Evolutionary conservation across 257 asterid species (phyloP).

Genomic region (Perilla frutescens): DNA sequence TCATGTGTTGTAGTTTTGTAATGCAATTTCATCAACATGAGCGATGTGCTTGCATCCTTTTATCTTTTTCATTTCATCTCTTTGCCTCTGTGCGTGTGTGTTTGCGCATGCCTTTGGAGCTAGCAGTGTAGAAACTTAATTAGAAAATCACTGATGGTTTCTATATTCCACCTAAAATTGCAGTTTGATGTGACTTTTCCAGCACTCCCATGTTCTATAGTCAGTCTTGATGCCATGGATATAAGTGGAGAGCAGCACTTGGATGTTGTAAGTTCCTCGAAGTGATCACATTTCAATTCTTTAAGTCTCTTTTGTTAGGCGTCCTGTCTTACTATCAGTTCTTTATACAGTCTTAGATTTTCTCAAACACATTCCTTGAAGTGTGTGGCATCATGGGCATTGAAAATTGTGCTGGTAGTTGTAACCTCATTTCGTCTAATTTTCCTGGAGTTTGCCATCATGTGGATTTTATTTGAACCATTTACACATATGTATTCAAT

Average conservation of each 20-base stretch:
- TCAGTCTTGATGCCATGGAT: constrained; percentile 99
- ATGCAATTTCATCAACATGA: neutral
- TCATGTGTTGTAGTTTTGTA: neutral
- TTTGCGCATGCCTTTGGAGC: neutral
- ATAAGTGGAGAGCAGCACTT: constrained; percentile 99
- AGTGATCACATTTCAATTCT: constrained; percentile 25
- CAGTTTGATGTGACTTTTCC: constrained; percentile 99
- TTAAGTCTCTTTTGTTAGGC: constrained; percentile 11
- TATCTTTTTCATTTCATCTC: neutral
- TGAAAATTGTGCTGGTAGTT: neutral
- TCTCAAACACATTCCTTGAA: constrained; percentile 16
- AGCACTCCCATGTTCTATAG: constrained; percentile 89
- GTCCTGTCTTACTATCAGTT: constrained; percentile 17
- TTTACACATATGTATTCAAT: constrained; percentile 8
- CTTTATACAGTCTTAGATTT: neutral
- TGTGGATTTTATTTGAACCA: neutral
- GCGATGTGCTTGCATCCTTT: neutral
- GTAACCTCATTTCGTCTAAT: constrained; percentile 8
- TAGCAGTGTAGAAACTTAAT: neutral
- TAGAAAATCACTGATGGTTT: constrained; percentile 33
- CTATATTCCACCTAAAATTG: constrained; percentile 48
- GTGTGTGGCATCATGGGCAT: constrained; percentile 14
- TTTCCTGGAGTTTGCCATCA: constrained; percentile 15
- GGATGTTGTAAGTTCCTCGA: constrained; percentile 77
- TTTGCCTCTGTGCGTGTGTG: neutral